A percentile compares a stretch with the other conserved stretches of the same genome.
These are phyloP conservation scores for Pochonia chlamydosporia DNA, from an alignment of 2,329 filamentous ascomycete species.

Conservation along the genomic window DNA sequence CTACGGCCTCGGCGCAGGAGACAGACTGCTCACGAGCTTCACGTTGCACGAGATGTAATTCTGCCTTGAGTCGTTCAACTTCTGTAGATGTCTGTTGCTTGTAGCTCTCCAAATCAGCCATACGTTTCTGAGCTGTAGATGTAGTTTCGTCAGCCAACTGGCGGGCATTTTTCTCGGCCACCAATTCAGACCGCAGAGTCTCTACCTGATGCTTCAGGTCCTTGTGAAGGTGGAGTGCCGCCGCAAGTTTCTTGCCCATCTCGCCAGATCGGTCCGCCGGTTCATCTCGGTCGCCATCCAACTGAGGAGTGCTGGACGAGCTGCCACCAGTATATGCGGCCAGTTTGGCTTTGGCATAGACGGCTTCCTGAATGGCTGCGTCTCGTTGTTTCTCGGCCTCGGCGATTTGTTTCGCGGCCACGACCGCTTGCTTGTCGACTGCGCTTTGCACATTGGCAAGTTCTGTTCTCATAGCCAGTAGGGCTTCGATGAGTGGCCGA, in stretches of 20 bases:
- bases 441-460: constrained; percentile 83
- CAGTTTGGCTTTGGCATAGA: constrained; percentile 89
- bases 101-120: constrained; percentile 77
- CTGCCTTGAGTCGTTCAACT: constrained; percentile 76
- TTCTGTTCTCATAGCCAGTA: constrained; percentile 86
- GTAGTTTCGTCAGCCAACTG: constrained; percentile 85
- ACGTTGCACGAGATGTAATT: constrained; percentile 75
- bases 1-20: constrained; percentile 68
- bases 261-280: constrained; percentile 55
- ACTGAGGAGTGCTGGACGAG: constrained; percentile 52
- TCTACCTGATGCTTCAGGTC: constrained; percentile 78
- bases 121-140: constrained; percentile 73
- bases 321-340: constrained; percentile 69
- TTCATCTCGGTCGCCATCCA: constrained; percentile 56
- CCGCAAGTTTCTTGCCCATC: constrained; percentile 75
- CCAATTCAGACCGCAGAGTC: constrained; percentile 61
- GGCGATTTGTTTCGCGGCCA: constrained; percentile 83
- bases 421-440: constrained; percentile 79
- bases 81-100: constrained; percentile 80
- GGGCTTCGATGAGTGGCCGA: constrained; percentile 82
- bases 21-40: constrained; percentile 76
- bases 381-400: constrained; percentile 94
- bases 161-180: constrained; percentile 74
- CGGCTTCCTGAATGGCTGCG: constrained; percentile 87
- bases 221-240: constrained; percentile 69